Conservation (phyloP, 805 yeast genomes). For the Starmerella davenportii region DNA sequence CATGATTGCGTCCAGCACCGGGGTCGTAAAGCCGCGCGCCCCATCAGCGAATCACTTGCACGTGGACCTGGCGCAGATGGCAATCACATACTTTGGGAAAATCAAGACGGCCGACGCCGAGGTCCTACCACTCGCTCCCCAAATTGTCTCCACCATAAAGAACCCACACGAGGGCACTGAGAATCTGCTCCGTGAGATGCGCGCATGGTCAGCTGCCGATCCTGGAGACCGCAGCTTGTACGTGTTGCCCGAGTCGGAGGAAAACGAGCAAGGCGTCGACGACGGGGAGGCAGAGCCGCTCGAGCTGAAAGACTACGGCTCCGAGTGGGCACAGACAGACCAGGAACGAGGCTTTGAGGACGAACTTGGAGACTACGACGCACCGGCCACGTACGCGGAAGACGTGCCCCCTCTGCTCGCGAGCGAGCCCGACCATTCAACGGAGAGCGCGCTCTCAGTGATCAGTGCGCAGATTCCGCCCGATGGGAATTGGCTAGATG, state of each 20-base stretch:
- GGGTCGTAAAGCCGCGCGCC: not conserved
- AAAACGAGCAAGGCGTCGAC: not conserved
- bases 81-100: constrained; percentile 16
- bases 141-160: constrained; percentile 7
- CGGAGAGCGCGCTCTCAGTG: constrained; percentile 3
- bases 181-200: constrained; percentile 9
- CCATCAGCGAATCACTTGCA: not conserved
- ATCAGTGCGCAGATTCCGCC: constrained; percentile 7
- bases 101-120: constrained; percentile 13
- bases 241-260: not conserved
- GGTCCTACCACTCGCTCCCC: constrained; percentile 7
- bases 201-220: constrained; percentile 13
- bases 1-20: not conserved
- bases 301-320: not conserved
- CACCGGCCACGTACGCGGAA: not conserved
- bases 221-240: constrained; percentile 7
- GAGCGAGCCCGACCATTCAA: constrained; percentile 1
- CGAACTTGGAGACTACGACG: constrained; percentile 1
- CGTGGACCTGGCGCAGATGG: constrained; percentile 7
- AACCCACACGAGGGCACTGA: constrained; percentile 14
- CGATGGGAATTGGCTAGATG: constrained; percentile 13
- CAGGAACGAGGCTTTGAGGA: not conserved
- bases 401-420: constrained; percentile 1
- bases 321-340: constrained; percentile 1
- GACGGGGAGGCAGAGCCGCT: not conserved